A percentile compares a stretch with the other conserved stretches of the same genome.
These are phyloP conservation scores for Fusarium albidum DNA, from an alignment of 2,329 filamentous ascomycete genomes.

Conservation along the genomic window DNA sequence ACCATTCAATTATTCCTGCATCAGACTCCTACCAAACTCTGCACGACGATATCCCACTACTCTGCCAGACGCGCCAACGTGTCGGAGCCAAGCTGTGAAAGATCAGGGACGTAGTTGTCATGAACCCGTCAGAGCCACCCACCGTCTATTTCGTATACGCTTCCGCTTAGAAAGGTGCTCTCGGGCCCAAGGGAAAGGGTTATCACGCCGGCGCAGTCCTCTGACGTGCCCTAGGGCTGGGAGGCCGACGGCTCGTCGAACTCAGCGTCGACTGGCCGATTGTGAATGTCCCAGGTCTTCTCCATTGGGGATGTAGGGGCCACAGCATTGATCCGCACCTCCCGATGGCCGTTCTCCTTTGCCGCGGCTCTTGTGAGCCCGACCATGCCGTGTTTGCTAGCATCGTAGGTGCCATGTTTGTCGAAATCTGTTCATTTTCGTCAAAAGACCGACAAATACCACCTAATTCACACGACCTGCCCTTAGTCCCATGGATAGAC, in stretches of 20 bases:
- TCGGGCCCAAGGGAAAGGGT: constrained; percentile 47
- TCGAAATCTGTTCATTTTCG: constrained; percentile 41
- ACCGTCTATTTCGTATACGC: constrained; percentile 55
- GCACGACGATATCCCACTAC: neutral
- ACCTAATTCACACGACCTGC: constrained; percentile 38
- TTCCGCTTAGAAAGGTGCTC: constrained; percentile 48
- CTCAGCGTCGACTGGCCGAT: constrained; percentile 46
- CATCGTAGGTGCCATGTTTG: constrained; percentile 48
- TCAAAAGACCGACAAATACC: constrained; percentile 21
- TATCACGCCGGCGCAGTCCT: constrained; percentile 47
- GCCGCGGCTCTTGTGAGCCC: constrained; percentile 49
- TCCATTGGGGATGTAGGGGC: constrained; percentile 60
- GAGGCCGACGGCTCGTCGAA: constrained; percentile 54
- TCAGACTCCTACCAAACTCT: constrained; percentile 53
- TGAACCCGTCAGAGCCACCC: constrained; percentile 45
- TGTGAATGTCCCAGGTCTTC: constrained; percentile 49
- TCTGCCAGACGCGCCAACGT: neutral
- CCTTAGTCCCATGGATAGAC: constrained; percentile 56
- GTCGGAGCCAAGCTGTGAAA: neutral
- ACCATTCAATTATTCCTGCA: constrained; percentile 5
- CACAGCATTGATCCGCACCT: constrained; percentile 56
- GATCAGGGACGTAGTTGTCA: neutral
- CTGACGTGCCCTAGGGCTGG: constrained; percentile 53
- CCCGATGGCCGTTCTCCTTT: constrained; percentile 51
- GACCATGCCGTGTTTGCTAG: constrained; percentile 50